These are phyloP conservation scores for Camelina hispida DNA, from an alignment of 345 rosid genomes.

Conservation along the genomic window DNA sequence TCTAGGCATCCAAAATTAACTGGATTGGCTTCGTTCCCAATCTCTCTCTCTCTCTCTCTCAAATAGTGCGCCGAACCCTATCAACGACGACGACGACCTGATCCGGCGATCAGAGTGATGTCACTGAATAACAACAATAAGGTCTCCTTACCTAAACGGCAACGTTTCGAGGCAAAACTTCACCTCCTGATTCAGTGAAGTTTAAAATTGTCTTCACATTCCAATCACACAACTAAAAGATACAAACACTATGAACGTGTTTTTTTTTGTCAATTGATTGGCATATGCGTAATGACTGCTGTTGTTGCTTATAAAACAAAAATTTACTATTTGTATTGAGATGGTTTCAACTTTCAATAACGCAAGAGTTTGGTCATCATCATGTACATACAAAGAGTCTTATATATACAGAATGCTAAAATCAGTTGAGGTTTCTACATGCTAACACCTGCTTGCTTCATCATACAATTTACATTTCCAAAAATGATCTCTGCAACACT, in stretches of 20 bases:
- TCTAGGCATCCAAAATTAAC: conserved; percentile 21
- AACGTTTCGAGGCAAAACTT: background rate
- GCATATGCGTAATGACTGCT: no score
- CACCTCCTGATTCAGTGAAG: background rate
- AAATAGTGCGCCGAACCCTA: conserved; percentile 12
- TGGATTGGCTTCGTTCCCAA: background rate
- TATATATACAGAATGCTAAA: background rate
- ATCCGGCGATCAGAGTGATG: conserved; percentile 9
- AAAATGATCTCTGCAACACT: background rate
- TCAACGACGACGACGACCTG: background rate
- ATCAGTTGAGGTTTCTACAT: background rate
- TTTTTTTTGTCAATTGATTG: no score
- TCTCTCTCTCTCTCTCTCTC: background rate
- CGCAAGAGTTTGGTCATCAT: no score
- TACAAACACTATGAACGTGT: no score
- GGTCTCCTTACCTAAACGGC: background rate
- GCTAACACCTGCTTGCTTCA: no score
- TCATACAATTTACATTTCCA: no score
- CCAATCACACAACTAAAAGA: no score
- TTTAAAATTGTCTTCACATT: no score
- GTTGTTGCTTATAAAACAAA: no score
- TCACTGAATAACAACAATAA: background rate
- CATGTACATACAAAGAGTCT: background rate
- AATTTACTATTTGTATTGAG: no score
- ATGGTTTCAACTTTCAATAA: no score